These are phyloP conservation scores for Endogone sp. DNA, from an alignment of 192 early-diverging fungal species.

Conservation along the genomic window DNA sequence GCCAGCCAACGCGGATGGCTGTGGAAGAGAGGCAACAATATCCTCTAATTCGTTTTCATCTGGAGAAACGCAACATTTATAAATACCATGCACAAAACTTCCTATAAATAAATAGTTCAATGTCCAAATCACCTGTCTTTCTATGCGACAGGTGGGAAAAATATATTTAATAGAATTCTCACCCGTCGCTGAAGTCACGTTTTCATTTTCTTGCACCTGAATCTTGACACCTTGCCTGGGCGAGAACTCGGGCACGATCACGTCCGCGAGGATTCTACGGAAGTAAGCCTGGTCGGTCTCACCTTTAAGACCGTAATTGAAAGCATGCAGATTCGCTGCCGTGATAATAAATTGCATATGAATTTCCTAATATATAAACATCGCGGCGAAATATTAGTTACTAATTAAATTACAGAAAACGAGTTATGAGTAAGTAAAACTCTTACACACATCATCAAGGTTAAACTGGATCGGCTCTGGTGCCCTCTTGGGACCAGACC, in stretches of 20 bases:
- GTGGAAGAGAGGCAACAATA: constrained; percentile 66
- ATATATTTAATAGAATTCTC: too few relatives aligned
- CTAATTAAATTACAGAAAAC: constrained; percentile 3
- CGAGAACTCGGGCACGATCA: constrained; percentile 76
- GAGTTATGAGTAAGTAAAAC: constrained; percentile 7
- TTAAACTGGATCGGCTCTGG: constrained; percentile 84
- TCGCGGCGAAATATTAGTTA: neutral
- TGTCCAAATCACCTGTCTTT: too few relatives aligned
- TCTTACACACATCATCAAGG: constrained; percentile 51
- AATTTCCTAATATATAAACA: constrained; percentile 36
- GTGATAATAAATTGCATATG: constrained; percentile 92
- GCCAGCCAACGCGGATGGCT: constrained; percentile 75
- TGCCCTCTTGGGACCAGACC: constrained; percentile 96
- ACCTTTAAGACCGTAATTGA: constrained; percentile 92
- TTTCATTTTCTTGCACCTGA: constrained; percentile 90
- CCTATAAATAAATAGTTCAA: too few relatives aligned
- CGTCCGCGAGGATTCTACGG: constrained; percentile 47
- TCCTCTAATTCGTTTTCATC: constrained; percentile 51
- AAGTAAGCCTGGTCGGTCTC: constrained; percentile 72
- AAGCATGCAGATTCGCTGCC: constrained; percentile 92
- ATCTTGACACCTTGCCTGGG: constrained; percentile 96
- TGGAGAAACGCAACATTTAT: constrained; percentile 13
- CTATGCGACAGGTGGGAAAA: too few relatives aligned
- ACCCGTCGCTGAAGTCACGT: constrained; percentile 40
- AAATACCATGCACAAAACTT: too few relatives aligned